A percentile compares a stretch with the other conserved stretches of the same genome.
phyloP scores from a whole-genome alignment of 179 eudicot species.

The Corrigiola litoralis region DNA sequence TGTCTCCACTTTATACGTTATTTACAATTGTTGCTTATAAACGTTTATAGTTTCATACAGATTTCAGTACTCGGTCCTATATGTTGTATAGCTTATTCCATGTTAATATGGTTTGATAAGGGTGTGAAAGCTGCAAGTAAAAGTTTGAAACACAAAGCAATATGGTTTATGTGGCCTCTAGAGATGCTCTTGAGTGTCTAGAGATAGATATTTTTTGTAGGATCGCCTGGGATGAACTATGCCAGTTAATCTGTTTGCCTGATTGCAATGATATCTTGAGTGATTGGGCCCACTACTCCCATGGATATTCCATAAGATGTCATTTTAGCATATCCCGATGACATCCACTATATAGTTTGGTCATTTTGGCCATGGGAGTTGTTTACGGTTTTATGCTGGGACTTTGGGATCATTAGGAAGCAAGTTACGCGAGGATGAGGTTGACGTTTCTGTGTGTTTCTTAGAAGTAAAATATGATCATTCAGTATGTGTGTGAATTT shows the following conservation, averaged over 20 bases:
- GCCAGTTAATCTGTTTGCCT: too few species aligned
- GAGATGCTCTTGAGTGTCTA: not conserved
- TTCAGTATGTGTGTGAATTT: not conserved
- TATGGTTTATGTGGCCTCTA: not conserved
- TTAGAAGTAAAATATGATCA: not conserved
- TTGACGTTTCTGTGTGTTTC: not conserved
- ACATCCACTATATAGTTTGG: too few species aligned
- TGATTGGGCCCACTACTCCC: too few species aligned
- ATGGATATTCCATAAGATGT: too few species aligned
- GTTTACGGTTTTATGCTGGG: too few species aligned
- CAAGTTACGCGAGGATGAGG: not conserved
- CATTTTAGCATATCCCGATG: not conserved
- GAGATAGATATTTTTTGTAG: not conserved
- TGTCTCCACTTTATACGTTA: not conserved
- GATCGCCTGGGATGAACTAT: too few species aligned
- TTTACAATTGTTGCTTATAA: not conserved
- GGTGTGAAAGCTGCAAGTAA: not conserved
- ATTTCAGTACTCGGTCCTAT: too few species aligned
- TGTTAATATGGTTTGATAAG: not conserved
- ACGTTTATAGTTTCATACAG: too few species aligned
- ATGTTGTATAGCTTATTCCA: not conserved
- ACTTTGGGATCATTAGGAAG: too few species aligned
- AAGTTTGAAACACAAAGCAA: not conserved
- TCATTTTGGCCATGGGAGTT: not conserved
- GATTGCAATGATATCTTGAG: too few species aligned